These are phyloP conservation scores for Metrosideros polymorpha DNA, from an alignment of 441 rosid species.

Conservation along the genomic window DNA sequence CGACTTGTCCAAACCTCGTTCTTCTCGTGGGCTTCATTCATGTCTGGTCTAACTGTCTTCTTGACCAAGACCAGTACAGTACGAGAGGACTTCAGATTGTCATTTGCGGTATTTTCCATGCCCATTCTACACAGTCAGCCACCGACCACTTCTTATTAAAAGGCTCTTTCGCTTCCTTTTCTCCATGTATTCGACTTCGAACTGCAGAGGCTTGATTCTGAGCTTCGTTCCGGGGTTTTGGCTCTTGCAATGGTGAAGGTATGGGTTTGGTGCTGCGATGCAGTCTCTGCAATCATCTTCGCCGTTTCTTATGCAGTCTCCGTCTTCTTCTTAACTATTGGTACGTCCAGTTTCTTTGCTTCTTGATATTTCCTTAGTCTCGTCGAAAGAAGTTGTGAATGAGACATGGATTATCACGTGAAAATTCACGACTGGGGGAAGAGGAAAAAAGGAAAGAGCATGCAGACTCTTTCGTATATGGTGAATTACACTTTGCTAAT, in stretches of 20 bases:
- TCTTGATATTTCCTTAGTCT: not conserved
- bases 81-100: not conserved
- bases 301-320: conserved; percentile 12
- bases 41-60: not conserved
- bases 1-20: not conserved
- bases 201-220: not conserved
- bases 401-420: not conserved
- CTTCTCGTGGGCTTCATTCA: not conserved
- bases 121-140: not conserved
- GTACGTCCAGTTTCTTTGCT: conserved; percentile 1
- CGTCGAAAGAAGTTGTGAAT: not conserved
- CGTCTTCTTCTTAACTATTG: conserved; percentile 14
- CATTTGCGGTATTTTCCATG: not conserved
- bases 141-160: not conserved
- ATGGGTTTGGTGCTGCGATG: conserved; percentile 2
- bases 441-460: not conserved
- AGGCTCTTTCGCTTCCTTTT: not conserved
- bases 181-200: not conserved
- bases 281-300: conserved; percentile 8
- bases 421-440: not conserved
- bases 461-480: not conserved
- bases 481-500: not conserved
- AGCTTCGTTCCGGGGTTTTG: not conserved
- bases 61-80: not conserved
- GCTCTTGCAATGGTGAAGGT: not conserved